Percentiles rank a stretch among this genome's conserved stretches.
Evolutionary conservation across 352 stramenopile species (phyloP).

Genomic region (Phytophthora cajani): DNA sequence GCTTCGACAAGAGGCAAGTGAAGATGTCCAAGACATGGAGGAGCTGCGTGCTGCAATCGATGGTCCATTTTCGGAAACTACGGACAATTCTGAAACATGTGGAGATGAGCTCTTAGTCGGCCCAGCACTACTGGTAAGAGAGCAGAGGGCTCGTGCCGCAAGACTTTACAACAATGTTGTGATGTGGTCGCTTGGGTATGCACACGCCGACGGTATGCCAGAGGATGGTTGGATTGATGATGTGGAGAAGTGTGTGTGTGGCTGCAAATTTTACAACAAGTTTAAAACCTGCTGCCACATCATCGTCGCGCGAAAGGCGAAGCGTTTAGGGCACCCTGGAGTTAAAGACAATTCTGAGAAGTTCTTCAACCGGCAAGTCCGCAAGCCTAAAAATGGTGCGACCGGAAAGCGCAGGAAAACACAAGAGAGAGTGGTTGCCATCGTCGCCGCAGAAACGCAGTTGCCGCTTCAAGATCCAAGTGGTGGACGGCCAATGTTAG

Average conservation of each 20-base stretch:
- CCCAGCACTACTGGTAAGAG: neutral
- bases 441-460: neutral
- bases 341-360: neutral
- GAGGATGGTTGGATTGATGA: neutral
- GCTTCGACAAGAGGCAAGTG: neutral
- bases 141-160: neutral
- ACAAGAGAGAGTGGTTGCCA: neutral
- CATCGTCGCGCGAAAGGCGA: neutral
- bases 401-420: neutral
- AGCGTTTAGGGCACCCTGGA: neutral
- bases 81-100: neutral
- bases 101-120: neutral
- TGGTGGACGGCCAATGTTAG: neutral
- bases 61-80: neutral
- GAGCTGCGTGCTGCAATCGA: neutral
- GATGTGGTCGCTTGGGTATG: neutral
- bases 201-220: neutral
- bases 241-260: neutral
- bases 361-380: neutral
- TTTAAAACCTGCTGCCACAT: neutral
- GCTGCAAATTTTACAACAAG: neutral
- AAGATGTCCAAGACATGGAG: no score
- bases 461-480: neutral
- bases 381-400: neutral
- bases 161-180: neutral